A percentile compares a stretch with the other conserved stretches of the same genome.
Conservation (phyloP, 495 filamentous ascomycete species). For the Xanthoparmelia taractica region DNA sequence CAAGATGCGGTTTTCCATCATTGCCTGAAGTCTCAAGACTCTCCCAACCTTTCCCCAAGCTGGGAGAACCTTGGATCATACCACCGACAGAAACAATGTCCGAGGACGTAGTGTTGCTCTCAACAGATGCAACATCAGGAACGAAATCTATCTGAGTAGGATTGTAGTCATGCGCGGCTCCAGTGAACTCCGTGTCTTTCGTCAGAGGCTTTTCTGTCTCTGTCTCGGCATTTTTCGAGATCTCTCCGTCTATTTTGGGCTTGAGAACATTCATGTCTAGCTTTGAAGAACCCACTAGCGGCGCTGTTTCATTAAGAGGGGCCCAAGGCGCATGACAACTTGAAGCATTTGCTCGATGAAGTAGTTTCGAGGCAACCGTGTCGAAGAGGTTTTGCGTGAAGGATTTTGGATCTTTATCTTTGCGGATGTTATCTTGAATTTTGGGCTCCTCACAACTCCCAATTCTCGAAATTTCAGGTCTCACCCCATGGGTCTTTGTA, state of each 20-base stretch:
- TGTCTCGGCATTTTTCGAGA: background rate
- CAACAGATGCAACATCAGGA: background rate
- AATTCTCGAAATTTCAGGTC: background rate
- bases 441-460: background rate
- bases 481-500: background rate
- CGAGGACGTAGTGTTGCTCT: background rate
- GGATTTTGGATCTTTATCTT: constrained; percentile 69
- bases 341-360: constrained; percentile 35
- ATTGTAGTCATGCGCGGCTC: background rate
- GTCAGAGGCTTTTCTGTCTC: background rate
- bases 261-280: background rate
- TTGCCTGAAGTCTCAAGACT: background rate
- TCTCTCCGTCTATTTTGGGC: background rate
- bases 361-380: constrained; percentile 68
- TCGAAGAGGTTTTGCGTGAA: constrained; percentile 79
- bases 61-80: background rate
- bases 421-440: constrained; percentile 31
- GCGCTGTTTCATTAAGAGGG: background rate
- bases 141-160: background rate
- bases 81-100: background rate
- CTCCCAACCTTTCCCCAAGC: background rate
- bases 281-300: background rate
- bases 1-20: background rate
- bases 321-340: background rate
- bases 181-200: background rate